Percentiles rank a stretch among this genome's conserved stretches.
These are phyloP conservation scores for Phenoliferia sp. DNA, from an alignment of 1,284 basidiomycete species.

Conservation along the genomic window DNA sequence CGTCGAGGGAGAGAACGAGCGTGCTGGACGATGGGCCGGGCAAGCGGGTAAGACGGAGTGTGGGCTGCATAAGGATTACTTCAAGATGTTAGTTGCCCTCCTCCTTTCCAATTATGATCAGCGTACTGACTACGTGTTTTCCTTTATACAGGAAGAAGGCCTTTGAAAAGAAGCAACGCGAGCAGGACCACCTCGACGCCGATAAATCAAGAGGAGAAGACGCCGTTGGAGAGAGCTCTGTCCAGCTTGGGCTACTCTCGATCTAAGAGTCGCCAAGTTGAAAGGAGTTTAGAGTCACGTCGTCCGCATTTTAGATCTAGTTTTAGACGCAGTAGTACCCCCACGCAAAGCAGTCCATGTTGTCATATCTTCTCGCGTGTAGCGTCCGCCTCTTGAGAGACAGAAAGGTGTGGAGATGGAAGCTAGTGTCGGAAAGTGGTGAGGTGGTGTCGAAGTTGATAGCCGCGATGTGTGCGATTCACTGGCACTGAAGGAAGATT, in stretches of 20 bases:
- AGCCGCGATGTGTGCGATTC: too few relatives aligned
- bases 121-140: neutral
- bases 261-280: neutral
- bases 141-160: conserved; percentile 27
- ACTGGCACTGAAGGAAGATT: too few relatives aligned
- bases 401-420: too few relatives aligned
- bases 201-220: conserved; percentile 37
- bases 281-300: neutral
- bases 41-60: conserved; percentile 86
- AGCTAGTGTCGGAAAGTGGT: too few relatives aligned
- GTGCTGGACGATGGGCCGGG: conserved; percentile 87
- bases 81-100: conserved; percentile 11
- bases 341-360: neutral
- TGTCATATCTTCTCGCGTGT: neutral
- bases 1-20: conserved; percentile 61
- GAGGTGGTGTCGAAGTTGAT: too few relatives aligned
- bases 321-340: neutral
- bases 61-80: conserved; percentile 82
- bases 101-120: neutral
- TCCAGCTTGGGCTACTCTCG: conserved; percentile 4
- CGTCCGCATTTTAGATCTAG: neutral
- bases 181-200: conserved; percentile 29
- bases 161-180: conserved; percentile 40
- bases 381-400: neutral
- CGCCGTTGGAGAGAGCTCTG: conserved; percentile 26